Evolutionary conservation across 768 basidiomycete species (phyloP).

Genomic region (Strobilomyces confusus): DNA sequence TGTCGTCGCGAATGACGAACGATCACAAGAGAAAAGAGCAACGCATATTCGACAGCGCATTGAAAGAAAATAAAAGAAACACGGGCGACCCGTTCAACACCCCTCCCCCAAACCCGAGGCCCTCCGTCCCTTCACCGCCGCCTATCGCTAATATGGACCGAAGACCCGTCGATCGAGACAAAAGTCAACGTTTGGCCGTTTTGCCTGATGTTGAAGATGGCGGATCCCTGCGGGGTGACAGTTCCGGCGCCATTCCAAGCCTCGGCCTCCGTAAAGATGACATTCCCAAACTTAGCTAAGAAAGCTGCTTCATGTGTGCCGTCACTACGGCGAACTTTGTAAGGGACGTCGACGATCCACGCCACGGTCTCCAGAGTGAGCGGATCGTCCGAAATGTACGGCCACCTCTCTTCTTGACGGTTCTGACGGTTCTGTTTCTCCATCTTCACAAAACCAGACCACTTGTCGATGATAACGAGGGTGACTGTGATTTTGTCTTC

Average conservation of each 20-base stretch:
- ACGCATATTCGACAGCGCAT: too few species aligned
- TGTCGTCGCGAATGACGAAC: too few species aligned
- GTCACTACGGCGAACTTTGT: too few species aligned
- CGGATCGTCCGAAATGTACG: neutral
- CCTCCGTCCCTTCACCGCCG: too few species aligned
- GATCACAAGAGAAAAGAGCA: too few species aligned
- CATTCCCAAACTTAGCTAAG: neutral
- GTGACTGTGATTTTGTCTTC: neutral
- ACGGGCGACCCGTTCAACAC: too few species aligned
- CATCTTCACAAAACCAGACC: neutral
- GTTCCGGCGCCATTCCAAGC: too few species aligned
- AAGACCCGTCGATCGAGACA: neutral
- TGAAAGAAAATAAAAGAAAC: too few species aligned
- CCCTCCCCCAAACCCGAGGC: too few species aligned
- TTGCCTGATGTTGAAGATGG: neutral
- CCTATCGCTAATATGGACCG: too few species aligned
- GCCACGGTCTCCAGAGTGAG: slow-evolving; percentile 5
- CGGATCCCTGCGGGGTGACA: neutral
- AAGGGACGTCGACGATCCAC: slow-evolving; percentile 9
- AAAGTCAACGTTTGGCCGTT: neutral
- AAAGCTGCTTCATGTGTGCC: too few species aligned
- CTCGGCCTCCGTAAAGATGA: slow-evolving; percentile 3
- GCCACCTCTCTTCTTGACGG: too few species aligned
- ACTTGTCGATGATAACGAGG: neutral
- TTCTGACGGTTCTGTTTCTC: slow-evolving; percentile 8